Base-by-base conservation (phyloP, 2,329 filamentous ascomycete genomes). In the Alternaria sp. region DNA sequence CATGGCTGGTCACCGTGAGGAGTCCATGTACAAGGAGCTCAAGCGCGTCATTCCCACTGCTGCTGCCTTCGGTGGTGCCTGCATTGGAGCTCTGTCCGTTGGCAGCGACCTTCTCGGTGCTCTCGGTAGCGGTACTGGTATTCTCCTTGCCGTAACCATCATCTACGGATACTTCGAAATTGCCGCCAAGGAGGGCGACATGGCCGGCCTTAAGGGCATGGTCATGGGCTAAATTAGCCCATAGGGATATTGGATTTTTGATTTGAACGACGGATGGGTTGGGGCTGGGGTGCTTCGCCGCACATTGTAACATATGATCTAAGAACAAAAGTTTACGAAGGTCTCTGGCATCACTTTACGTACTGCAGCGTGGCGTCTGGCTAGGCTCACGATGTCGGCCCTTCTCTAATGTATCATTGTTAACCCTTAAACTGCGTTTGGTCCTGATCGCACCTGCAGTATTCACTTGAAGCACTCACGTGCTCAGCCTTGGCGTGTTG, bases 131-230 rank as follows among this genome's bases (percentile, higher is more conserved):
- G 96, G 96, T 79, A 99, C 96, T 76, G 94, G 96, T 91, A 99
- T 97, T 76, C 88, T 99, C 65, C 90, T 99, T 81, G 96, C 96
- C 82, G 96, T 99, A 79, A 99, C 96, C 91, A 99, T 99, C 81
- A 99, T 99, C 83, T 99, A 99, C 83, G 93, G 94, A 70, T 99
- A 99, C 86, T 99, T 99, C 77, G 96, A 99, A 83, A 99, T 99
- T 77, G 96, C 96, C 23, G 96, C 96, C 77, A 97, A 97, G 85
- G 96, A 99, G 84, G 96, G 96, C 75, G 96, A 99, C 81, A 90
- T 98, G 82, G 88, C 90, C 65, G 93, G 93, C 71, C 83, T 91
- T 62, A 89, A 89, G 81, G 88, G 88, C 56, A 88, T 90, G 82
- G 87, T 90, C 56, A 85, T 85, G 81, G 84, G 84, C 67, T 83